Conservation (phyloP, 805 yeast genomes). For the Ogataea neopini region DNA sequence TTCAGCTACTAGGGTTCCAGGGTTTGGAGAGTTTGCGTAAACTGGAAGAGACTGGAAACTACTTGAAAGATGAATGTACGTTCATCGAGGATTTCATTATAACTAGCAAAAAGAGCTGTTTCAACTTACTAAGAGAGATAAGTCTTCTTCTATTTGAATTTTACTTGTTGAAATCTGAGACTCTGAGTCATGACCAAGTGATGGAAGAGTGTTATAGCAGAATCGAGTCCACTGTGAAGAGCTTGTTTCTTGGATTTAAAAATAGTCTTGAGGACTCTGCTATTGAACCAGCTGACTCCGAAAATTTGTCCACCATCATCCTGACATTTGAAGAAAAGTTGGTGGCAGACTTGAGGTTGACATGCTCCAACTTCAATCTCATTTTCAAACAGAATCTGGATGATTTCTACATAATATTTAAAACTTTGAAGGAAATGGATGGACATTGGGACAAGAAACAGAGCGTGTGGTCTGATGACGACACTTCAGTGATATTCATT, state of each 20-base stretch:
- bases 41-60: conserved; percentile 25
- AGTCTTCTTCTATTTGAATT: conserved; percentile 31
- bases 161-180: conserved; percentile 26
- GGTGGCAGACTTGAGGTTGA: conserved; percentile 24
- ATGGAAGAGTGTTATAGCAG: conserved; percentile 24
- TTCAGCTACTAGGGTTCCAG: conserved; percentile 29
- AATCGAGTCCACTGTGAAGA: conserved; percentile 19
- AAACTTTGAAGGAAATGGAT: conserved; percentile 27
- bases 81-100: conserved; percentile 24
- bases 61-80: conserved; percentile 24
- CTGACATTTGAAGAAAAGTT: conserved; percentile 23
- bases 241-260: conserved; percentile 19
- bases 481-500: conserved; percentile 12
- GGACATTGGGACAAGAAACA: conserved; percentile 7
- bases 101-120: conserved; percentile 28
- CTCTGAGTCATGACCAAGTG: conserved; percentile 18
- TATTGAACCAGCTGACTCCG: conserved; percentile 14
- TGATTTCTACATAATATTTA: conserved; percentile 30
- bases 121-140: conserved; percentile 26
- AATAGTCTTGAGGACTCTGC: conserved; percentile 7
- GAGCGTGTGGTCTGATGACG: conserved; percentile 6
- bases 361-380: conserved; percentile 24
- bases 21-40: conserved; percentile 23
- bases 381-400: conserved; percentile 30
- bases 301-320: conserved; percentile 18